Percentiles rank a stretch among this genome's conserved stretches.
Evolutionary conservation across 176 grass and related monocot species (phyloP).

Genomic region (Oryza coarctata): DNA sequence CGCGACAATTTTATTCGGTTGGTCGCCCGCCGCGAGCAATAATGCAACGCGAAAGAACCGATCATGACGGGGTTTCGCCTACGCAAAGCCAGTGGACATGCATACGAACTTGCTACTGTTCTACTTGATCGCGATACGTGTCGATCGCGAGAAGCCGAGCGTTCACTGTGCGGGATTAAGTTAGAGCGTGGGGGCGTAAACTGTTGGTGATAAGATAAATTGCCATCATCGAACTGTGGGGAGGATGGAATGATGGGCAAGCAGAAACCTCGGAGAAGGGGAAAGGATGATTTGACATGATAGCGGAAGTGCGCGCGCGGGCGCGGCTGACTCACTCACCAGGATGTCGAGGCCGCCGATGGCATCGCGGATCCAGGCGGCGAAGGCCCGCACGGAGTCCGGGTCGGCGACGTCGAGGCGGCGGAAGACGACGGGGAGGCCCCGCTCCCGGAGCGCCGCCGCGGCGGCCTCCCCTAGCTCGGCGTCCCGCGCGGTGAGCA

Average conservation of each 20-base stretch:
- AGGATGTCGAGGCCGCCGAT: conserved; percentile 85
- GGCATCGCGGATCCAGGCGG: conserved; percentile 49
- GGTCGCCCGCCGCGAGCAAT: conserved; percentile 26
- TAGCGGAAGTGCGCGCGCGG: neutral
- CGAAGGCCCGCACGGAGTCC: conserved; percentile 63
- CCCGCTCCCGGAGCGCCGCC: conserved; percentile 49
- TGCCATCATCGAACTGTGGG: neutral
- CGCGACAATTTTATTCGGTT: conserved; percentile 41
- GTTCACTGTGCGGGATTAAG: neutral
- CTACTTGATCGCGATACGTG: neutral
- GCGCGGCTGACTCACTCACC: conserved; percentile 26
- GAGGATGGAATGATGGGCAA: neutral
- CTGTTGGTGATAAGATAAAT: neutral
- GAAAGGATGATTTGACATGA: neutral
- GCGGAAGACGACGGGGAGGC: conserved; percentile 46
- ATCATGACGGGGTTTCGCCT: neutral
- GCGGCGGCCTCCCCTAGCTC: conserved; percentile 64
- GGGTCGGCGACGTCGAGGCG: conserved; percentile 71
- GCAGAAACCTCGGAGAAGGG: neutral
- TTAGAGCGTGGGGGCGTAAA: neutral
- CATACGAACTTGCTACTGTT: neutral
- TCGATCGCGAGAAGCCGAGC: neutral
- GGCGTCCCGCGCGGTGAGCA: conserved; percentile 81
- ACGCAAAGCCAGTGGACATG: neutral
- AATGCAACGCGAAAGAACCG: neutral